phyloP scores from a whole-genome alignment of 2,329 filamentous ascomycete species.

The Hymenoscyphus salicellus region DNA sequence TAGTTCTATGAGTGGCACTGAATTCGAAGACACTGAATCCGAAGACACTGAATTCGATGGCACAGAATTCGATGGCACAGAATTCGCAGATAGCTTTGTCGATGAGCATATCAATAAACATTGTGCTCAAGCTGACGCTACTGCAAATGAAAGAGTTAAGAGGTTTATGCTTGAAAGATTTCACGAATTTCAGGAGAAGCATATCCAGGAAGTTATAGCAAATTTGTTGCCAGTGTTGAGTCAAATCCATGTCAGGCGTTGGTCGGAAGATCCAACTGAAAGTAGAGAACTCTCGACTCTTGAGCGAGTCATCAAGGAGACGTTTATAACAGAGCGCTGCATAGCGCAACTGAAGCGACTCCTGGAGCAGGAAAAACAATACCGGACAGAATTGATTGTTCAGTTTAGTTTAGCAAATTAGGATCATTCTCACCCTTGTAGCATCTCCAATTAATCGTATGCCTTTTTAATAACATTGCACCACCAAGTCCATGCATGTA shows the following conservation, averaged over 20 bases:
- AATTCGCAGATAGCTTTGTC: neutral
- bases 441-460: neutral
- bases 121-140: neutral
- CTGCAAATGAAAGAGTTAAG: neutral
- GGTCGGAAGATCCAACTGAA: neutral
- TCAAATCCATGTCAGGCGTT: neutral
- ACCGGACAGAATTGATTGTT: neutral
- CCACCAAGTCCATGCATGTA: no score
- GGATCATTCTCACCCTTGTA: neutral
- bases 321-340: neutral
- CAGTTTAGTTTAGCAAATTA: neutral
- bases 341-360: neutral
- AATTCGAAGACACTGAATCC: no score
- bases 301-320: neutral
- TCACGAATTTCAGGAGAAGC: neutral
- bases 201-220: neutral
- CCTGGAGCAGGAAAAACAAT: neutral
- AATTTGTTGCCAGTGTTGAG: neutral
- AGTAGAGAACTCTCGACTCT: neutral
- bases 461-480: neutral
- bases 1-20: no score
- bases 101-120: neutral
- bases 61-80: neutral
- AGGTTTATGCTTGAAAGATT: neutral
- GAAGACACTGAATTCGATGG: no score